Evolutionary conservation across 257 asterid genomes (phyloP), one percentile per base, ranked within the genome.

Genomic region (Fraxinus quadrangulata): DNA sequence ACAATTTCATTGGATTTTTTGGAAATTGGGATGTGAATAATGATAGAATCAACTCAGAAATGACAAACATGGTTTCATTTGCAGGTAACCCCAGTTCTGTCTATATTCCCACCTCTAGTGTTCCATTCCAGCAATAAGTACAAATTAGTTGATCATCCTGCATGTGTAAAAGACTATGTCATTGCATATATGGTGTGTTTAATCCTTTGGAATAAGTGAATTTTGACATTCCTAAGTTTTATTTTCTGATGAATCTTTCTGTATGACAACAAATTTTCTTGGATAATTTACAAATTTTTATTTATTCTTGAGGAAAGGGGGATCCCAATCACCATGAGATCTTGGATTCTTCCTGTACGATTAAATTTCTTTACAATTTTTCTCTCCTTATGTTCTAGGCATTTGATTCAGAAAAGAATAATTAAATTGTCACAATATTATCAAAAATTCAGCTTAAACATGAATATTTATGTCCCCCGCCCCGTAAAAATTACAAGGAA

Each of bases 1-100:
- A 70, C 49, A 78, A 13, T 79, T 73, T 84, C 80, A 30, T 82
- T 81, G 89, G 85, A n/a, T 78, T 79, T 82, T 76, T 82, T 37
- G 90, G 82, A 75, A 85, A 80, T 69, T 88, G 87, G 91, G 91
- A 90, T 28, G 30, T 78, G 71, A 78, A 77, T 77, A 75, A 72
- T 80, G 71, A 75, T 42, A 78, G 65, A 17, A 17, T 70, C 49
- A 74, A 54, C 71, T 51, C 74, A 70, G 66, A 74, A 56, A 73
- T 77, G 51, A 74, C 82, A 23, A 81, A 72, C 67, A 79, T 76
- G 74, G 77, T 36, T 40, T 70, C 88, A 12, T 26, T 74, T 67
- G 77, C 77, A 80, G 88, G 79, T 86, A 85, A 83, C 42, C 76
- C 77, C 68, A 78, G 67, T 63, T 83, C 91, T 5, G 73, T 72